Conservation (phyloP, 441 rosid genomes). For the Mallotus repandus region DNA sequence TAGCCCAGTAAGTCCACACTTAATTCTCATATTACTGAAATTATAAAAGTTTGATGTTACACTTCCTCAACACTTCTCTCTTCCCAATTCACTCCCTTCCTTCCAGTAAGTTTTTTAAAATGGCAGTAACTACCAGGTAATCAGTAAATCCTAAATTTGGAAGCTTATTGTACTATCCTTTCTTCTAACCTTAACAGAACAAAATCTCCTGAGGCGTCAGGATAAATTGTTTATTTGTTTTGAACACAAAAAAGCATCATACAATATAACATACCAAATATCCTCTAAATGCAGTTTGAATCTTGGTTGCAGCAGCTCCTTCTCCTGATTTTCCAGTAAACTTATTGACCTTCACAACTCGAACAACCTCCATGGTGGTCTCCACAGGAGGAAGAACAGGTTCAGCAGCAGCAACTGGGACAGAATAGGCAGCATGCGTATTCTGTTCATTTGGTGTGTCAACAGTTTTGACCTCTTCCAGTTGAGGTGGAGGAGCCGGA, state of each 20-base stretch:
- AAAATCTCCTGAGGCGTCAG: background rate
- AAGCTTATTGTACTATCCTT: background rate
- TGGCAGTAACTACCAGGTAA: background rate
- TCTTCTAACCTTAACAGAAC: background rate
- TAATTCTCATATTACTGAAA: background rate
- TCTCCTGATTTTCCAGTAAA: conserved; percentile 64
- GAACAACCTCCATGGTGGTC: conserved; percentile 47
- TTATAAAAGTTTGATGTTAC: background rate
- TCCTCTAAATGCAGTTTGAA: conserved; percentile 86
- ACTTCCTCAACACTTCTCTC: background rate
- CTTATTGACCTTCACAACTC: conserved; percentile 29
- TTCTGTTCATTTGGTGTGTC: conserved; percentile 48
- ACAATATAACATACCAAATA: conserved; percentile 36
- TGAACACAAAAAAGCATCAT: background rate
- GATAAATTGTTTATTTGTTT: background rate
- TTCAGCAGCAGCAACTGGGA: conserved; percentile 35
- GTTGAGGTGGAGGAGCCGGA: conserved; percentile 27
- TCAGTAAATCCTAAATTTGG: background rate
- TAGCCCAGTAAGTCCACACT: background rate
- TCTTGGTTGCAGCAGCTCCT: conserved; percentile 78
- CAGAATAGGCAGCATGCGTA: conserved; percentile 31
- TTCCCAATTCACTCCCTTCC: background rate
- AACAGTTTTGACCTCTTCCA: conserved; percentile 49
- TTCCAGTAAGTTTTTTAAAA: background rate
- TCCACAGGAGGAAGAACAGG: conserved; percentile 33